Base-by-base conservation (phyloP, 2,329 filamentous ascomycete species). In the Penicillium thymicola region DNA sequence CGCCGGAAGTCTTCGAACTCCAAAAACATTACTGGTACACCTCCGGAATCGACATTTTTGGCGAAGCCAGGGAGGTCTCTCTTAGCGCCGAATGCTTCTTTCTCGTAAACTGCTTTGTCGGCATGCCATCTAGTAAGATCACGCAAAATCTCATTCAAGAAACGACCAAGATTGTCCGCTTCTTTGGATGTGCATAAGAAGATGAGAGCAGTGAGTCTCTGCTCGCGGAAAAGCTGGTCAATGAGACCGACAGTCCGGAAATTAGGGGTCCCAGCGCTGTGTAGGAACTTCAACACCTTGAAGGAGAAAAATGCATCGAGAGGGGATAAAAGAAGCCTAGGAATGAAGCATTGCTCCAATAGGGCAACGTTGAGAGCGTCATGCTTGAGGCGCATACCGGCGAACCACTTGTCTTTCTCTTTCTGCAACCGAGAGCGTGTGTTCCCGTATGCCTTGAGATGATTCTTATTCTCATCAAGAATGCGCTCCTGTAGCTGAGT, bases 341-440 rank as follows among this genome's bases (percentile, higher is more conserved):
- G 94, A n/a, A 97, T 75, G 63, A 99, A 86, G 70, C 94, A 99
- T 66, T 95, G 88, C 73, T 97, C 92, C 10, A 99, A 82, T 18
- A 99, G 77, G 4, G 85, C 82, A 65, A 92, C 85, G 51, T 93
- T 89, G 5, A 95, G 80, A 8, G 78, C 79, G 56, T 89, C 86
- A 38, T 82, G 77, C 65, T 86, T 89, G 23, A 82, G 78, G 58
- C 84, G 82, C 61, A 85, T 81, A 10, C 83, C 81, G 5, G 82
- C 77, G 70, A 97, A 97, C 86, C 92, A 97, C 54, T 82, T 76
- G 62, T 86, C 80, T 70, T 92, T 92, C 67, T 93, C 89, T 61
- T 87, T 87, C 51, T 84, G 84, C 44, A 97, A 76, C 62, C 89
- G 84, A 50, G 84, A 79, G 64, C 86, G 86, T 62, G 85, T 88